Evolutionary conservation across 148 eudicot genomes (phyloP), one percentile per base, ranked within the genome.

Genomic region (Chenopodium quinoa): DNA sequence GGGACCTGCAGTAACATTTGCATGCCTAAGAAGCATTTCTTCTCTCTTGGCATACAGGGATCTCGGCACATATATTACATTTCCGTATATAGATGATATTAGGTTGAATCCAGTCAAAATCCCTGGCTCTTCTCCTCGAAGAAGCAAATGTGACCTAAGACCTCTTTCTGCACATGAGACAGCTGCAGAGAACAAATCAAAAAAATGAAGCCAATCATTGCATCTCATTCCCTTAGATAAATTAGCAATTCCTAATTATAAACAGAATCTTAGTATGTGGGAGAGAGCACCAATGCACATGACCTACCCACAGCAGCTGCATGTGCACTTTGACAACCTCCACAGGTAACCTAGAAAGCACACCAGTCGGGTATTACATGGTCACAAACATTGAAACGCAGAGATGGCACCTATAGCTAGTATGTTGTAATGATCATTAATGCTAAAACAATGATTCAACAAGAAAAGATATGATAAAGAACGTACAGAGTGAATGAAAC

Each of bases 301-400:
- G 50, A 88, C 93, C 83, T 88, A 96, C 99, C 99, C 80, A 94
- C 90, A 83, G 97, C 98, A 75, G 97, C 91, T 82, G 97, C 87
- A 86, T 96, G 99, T 13, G 97, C 99, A 92, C 98, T 96, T 90
- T 96, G 99, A 86, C 97, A 91, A 72, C 99, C 99, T 89, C 99
- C 98, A 90, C 99, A 96, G 68, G 99, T 96, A 68, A 96, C 99
- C 99, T 96, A 89, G 77, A 85, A 88, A 80, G 71, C 68, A 73
- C 80, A 83, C 73, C 77, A 84, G 79, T 73, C 72, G 79, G 84
- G 75, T 85, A 81, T 83, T 84, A 86, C 76, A 75, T 23, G 44
- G 79, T 78, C 83, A 69, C 69, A 68, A 72, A 64, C 65, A 79
- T 31, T 27, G 29, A 68, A 72, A 4, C 48, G 19, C 65, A 14